Evolutionary conservation across 192 early-diverging fungal species (phyloP), one percentile per base, ranked within the genome.

Genomic region (Podila epigama): DNA sequence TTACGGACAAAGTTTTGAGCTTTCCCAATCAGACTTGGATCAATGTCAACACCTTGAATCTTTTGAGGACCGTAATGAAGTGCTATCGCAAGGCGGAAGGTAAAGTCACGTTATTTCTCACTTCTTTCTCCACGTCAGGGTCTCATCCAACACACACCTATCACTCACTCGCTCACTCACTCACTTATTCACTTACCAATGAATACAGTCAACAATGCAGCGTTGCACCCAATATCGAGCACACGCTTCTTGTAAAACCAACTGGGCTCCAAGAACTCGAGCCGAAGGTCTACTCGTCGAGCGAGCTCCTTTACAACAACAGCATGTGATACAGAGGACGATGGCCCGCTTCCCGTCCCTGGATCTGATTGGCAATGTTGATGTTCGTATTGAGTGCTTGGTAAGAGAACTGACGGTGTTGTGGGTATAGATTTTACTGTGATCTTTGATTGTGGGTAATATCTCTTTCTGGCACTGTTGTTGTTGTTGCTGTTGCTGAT

Each of bases 201-300:
- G 18, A 75, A 55, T n/a, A 86, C 69, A 3, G 89, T 87, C 9
- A 95, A 58, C 25, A 84, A 52, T 10, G 90, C 94, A 1, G 86
- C 68, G 70, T 95, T 93, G 81, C 94, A 95, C 4, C 94, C 94
- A 69, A 95, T 86, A 63, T 95, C 94, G 12, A 94, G 80, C 6
- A 93, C 89, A 20, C 54, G 48, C 41, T 89, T 89, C 11, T 78
- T 77, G 37, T 61, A 58, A 33, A 95, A 84, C 70, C 81, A 82
- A 15, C 29, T 58, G 29, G 58, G 50, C 3, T 87, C 71, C 32
- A 95, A 50, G 5, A 89, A 42, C 22, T 70, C 60, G 8, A 95
- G 63, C 8, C 94, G 85, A 1, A 85, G 66, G 70, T 95, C 94
- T 27, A 64, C 63, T 1, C 25, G 51, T 11, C 70, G 67, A 28